A percentile compares a stretch with the other conserved stretches of the same genome.
phyloP scores from a whole-genome alignment of 441 rosid genomes.

The Theobroma grandiflorum region DNA sequence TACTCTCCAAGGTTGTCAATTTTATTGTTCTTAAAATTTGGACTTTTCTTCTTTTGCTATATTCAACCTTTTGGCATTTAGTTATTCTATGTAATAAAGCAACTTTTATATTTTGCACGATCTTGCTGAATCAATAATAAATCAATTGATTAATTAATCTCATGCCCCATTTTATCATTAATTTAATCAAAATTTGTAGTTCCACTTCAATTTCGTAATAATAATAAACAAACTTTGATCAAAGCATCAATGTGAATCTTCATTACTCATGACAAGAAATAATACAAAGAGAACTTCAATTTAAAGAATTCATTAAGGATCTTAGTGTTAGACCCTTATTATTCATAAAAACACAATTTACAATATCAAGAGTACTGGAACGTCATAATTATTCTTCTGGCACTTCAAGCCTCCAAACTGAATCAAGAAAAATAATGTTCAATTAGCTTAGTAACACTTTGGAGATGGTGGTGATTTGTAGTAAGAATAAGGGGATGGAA shows the following conservation, averaged over 20 bases:
- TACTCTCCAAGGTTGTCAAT: too few relatives aligned
- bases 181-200: background rate
- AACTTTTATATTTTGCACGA: too few relatives aligned
- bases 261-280: background rate
- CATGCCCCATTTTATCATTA: background rate
- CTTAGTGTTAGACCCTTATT: background rate
- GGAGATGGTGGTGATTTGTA: background rate
- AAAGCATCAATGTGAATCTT: background rate
- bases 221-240: background rate
- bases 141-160: too few relatives aligned
- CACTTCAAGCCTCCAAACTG: background rate
- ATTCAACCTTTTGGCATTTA: too few relatives aligned
- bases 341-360: background rate
- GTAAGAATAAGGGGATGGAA: background rate
- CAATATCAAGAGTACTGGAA: background rate
- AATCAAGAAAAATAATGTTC: background rate
- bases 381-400: background rate
- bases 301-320: background rate
- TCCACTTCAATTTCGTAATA: background rate
- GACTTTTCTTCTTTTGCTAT: too few relatives aligned
- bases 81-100: background rate
- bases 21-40: too few relatives aligned
- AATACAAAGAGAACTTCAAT: background rate
- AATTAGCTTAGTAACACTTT: background rate
- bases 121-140: too few relatives aligned